Evolutionary conservation across 2,329 filamentous ascomycete genomes (phyloP), one percentile per base, ranked within the genome.

Genomic region (Paraphoma sp.): DNA sequence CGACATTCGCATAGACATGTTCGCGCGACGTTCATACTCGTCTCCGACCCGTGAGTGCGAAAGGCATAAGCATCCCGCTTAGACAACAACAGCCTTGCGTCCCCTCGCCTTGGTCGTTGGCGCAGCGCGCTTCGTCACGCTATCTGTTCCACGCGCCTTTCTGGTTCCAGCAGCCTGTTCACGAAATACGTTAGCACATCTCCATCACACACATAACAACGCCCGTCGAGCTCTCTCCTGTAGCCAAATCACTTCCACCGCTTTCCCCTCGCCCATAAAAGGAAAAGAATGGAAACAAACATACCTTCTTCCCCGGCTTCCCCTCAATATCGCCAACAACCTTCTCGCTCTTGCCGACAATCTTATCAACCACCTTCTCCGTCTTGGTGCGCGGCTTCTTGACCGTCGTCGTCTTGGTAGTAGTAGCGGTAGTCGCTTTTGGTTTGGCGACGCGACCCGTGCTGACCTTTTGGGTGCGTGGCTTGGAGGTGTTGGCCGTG

Each of bases 401-500:
- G 2, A 65, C 62, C 9, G 62, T 60, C 54, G 65, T 70, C 11
- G 63, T 55, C 48, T 57, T 62, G 4, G 50, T 46, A 23, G 50
- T 46, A 23, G 23, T 23, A 23, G 23, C 23, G 28, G 58, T 56
- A 2, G 60, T 53, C 6, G 60, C 40, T 36, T 63, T 67, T 16
- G 64, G 60, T 65, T 73, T 73, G 33, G 62, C 57, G 4, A 72
- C 69, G 43, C 69, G 64, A 2, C 65, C 73, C 8, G 59, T 59
- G 30, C 66, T 63, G 30, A 77, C 72, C 67, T 76, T 79, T 70
- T 75, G 76, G 45, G 74, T 65, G 48, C 73, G 68, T 42, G 70
- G 70, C 62, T 74, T 74, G 14, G 62, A 63, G n/a, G 68, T 67
- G 53, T 71, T 71, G 51, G 77, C 74, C 67, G 77, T 79, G 65